phyloP scores from a whole-genome alignment of 257 asterid species.

The Buddleja alternifolia region DNA sequence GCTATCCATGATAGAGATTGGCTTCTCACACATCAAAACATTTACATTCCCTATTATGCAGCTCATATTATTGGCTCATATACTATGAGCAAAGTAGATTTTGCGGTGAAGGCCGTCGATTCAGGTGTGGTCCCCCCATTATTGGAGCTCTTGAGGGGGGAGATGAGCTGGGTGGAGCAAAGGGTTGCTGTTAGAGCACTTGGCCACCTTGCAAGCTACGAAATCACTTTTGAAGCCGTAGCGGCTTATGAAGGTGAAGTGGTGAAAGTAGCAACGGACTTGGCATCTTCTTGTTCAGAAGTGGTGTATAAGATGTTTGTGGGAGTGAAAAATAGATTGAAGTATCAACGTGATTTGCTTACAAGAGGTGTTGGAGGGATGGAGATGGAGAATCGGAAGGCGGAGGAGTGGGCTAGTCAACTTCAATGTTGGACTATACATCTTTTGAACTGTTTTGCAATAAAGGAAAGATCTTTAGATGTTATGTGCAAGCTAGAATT shows the following conservation, averaged over 20 bases:
- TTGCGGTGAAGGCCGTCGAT: constrained; percentile 55
- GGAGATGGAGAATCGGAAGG: constrained; percentile 69
- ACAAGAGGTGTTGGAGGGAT: constrained; percentile 69
- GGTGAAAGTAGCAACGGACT: constrained; percentile 47
- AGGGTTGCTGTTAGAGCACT: constrained; percentile 85
- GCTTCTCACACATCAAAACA: constrained; percentile 61
- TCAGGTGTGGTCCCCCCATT: constrained; percentile 61
- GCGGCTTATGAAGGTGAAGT: constrained; percentile 55
- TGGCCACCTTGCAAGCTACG: constrained; percentile 85
- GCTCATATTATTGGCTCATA: constrained; percentile 85
- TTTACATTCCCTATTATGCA: constrained; percentile 80
- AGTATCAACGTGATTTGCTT: constrained; percentile 59
- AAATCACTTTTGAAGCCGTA: constrained; percentile 48
- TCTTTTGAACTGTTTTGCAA: constrained; percentile 76
- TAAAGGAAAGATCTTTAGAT: constrained; percentile 53
- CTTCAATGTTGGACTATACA: constrained; percentile 84
- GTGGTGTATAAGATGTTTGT: constrained; percentile 58
- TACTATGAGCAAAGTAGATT: constrained; percentile 57
- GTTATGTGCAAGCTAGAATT: constrained; percentile 60
- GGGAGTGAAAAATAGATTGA: constrained; percentile 45
- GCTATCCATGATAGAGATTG: constrained; percentile 51
- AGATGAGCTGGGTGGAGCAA: constrained; percentile 88
- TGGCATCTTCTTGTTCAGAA: constrained; percentile 64
- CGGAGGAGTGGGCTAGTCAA: constrained; percentile 92
- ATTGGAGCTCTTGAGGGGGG: constrained; percentile 73